Conservation (phyloP, 2,329 filamentous ascomycete genomes). For the Knoxdaviesia proteae region DNA sequence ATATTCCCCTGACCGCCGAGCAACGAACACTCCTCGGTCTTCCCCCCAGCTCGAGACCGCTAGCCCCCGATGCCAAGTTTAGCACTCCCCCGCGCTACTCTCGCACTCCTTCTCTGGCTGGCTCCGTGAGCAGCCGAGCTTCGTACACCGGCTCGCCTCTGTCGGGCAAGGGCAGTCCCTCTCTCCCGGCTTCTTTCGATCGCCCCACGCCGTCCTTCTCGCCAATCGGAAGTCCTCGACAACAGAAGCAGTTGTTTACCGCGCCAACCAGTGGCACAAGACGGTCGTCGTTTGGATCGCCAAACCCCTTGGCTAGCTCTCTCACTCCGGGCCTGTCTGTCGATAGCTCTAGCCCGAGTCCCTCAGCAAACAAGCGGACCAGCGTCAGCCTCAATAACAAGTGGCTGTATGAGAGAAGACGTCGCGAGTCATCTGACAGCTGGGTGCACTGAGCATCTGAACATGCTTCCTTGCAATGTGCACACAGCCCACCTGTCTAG, state of each 20-base stretch:
- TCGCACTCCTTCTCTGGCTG: slow-evolving; percentile 44
- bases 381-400: slow-evolving; percentile 73
- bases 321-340: slow-evolving; percentile 20
- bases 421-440: slow-evolving; percentile 27
- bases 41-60: slow-evolving; percentile 37
- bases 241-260: slow-evolving; percentile 44
- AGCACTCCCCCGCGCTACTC: slow-evolving; percentile 77
- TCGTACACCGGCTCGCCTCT: slow-evolving; percentile 37
- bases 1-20: slow-evolving; percentile 78
- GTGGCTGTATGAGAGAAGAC: slow-evolving; percentile 79
- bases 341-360: slow-evolving; percentile 51
- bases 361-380: slow-evolving; percentile 41
- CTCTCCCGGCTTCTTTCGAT: slow-evolving; percentile 10
- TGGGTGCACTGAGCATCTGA: slow-evolving; percentile 14
- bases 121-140: slow-evolving; percentile 38
- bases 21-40: slow-evolving; percentile 51
- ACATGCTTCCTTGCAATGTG: background rate
- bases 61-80: slow-evolving; percentile 48
- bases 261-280: slow-evolving; percentile 26
- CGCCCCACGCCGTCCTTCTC: slow-evolving; percentile 26
- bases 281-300: slow-evolving; percentile 42
- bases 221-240: slow-evolving; percentile 28
- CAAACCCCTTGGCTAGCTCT: slow-evolving; percentile 24
- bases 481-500: no score
- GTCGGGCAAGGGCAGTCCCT: slow-evolving; percentile 32